These are phyloP conservation scores for Solanum hybrid DNA, from an alignment of 305 asterid species.

Conservation along the genomic window DNA sequence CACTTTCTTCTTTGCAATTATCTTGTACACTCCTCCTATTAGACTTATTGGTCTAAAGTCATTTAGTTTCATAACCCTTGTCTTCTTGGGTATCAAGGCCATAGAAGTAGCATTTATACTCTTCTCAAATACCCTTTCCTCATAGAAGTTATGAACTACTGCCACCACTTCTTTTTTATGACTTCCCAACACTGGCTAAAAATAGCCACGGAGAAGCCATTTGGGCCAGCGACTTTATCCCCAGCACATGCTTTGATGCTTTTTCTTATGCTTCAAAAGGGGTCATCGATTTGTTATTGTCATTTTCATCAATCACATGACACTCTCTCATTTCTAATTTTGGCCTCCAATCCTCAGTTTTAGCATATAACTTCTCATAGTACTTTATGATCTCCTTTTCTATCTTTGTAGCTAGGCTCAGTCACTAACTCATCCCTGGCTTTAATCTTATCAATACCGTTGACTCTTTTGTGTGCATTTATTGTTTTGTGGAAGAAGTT, in stretches of 20 bases:
- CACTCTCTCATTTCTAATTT: background rate
- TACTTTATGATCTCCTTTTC: background rate
- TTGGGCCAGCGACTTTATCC: background rate
- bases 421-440: background rate
- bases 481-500: background rate
- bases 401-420: background rate
- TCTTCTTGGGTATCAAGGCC: background rate
- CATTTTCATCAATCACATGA: background rate
- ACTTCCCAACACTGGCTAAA: background rate
- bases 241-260: background rate
- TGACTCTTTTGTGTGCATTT: background rate
- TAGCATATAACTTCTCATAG: background rate
- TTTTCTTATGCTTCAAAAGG: background rate
- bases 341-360: background rate
- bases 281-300: background rate
- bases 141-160: background rate
- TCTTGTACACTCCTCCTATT: background rate
- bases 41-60: background rate
- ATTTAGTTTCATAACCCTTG: background rate
- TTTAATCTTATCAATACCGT: background rate
- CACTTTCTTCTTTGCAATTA: background rate
- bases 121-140: background rate
- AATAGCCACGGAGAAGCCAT: background rate
- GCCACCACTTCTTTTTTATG: background rate
- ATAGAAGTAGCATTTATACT: background rate